Evolutionary conservation across 208 protist species (phyloP).

Genomic region (Balamuthia mandrillaris): DNA sequence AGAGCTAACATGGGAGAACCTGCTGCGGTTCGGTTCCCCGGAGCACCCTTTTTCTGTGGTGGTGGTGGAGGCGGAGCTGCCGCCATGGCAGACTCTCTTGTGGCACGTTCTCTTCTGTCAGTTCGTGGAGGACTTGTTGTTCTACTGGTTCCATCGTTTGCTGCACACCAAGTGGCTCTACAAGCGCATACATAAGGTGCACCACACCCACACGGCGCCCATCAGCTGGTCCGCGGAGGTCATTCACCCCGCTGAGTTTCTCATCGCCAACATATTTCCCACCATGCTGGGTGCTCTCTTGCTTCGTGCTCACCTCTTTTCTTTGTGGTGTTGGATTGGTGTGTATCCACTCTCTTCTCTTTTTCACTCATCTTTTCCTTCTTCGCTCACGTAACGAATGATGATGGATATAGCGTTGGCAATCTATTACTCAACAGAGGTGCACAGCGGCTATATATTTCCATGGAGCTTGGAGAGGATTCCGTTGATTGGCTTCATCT

Average conservation of each 20-base stretch:
- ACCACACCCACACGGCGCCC: constrained; percentile 41
- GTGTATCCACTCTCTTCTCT: not conserved
- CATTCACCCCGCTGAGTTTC: constrained; percentile 40
- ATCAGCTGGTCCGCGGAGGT: constrained; percentile 51
- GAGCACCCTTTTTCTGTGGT: too few species aligned
- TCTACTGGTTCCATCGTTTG: constrained; percentile 45
- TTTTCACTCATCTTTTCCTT: not conserved
- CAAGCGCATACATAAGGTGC: constrained; percentile 51
- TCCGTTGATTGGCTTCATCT: too few species aligned
- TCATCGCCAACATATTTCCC: constrained; percentile 20
- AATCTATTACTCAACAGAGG: too few species aligned
- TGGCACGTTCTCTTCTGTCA: not conserved
- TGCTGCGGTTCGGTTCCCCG: too few species aligned
- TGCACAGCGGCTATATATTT: constrained; percentile 53
- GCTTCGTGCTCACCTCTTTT: not conserved
- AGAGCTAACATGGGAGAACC: too few species aligned
- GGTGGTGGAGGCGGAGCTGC: too few species aligned
- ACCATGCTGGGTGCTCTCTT: not conserved
- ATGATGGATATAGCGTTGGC: too few species aligned
- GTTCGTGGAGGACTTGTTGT: constrained; percentile 49
- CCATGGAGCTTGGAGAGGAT: constrained; percentile 36
- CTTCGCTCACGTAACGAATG: not conserved
- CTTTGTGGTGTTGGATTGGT: too few species aligned
- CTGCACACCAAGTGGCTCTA: too few species aligned
- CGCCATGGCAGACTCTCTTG: too few species aligned